These are phyloP conservation scores for Gremmenia infestans DNA, from an alignment of 2,329 filamentous ascomycete species.

Conservation along the genomic window DNA sequence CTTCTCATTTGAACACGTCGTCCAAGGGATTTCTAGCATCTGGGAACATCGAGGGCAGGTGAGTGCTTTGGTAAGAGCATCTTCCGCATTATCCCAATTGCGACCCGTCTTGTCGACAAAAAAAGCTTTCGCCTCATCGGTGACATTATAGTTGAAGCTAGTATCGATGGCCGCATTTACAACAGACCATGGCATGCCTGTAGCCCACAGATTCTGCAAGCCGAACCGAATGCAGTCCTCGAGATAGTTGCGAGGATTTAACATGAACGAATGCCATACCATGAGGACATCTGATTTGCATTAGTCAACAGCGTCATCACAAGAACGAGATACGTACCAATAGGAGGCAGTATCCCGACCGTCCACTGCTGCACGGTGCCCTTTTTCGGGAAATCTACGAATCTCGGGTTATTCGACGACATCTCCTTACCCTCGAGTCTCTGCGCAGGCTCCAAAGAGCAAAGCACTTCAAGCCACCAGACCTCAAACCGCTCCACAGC, in stretches of 20 bases:
- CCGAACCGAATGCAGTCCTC: slow-evolving; percentile 65
- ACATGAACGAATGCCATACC: slow-evolving; percentile 75
- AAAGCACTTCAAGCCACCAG: slow-evolving; percentile 52
- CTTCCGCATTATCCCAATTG: slow-evolving; percentile 56
- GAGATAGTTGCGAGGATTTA: slow-evolving; percentile 69
- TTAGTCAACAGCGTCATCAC: not conserved
- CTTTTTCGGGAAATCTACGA: slow-evolving; percentile 13
- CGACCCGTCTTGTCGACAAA: slow-evolving; percentile 48
- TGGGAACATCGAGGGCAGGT: slow-evolving; percentile 51
- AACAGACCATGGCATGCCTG: slow-evolving; percentile 61
- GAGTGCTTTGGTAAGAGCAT: slow-evolving; percentile 43
- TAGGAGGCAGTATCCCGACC: slow-evolving; percentile 46
- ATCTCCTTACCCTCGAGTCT: slow-evolving; percentile 21
- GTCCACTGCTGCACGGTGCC: slow-evolving; percentile 32
- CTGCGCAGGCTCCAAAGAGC: slow-evolving; percentile 16
- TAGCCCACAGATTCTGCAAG: slow-evolving; percentile 51
- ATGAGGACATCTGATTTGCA: slow-evolving; percentile 59
- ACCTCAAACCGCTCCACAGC: slow-evolving; percentile 63
- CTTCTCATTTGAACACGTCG: slow-evolving; percentile 40
- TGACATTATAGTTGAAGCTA: slow-evolving; percentile 51
- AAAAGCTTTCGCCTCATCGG: slow-evolving; percentile 36
- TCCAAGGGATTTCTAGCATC: slow-evolving; percentile 52
- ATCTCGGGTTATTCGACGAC: slow-evolving; percentile 15
- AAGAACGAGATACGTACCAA: slow-evolving; percentile 47
- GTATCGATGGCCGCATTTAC: slow-evolving; percentile 55